These are phyloP conservation scores for Xylariaceae sp. DNA, from an alignment of 2,329 filamentous ascomycete species.

Conservation along the genomic window DNA sequence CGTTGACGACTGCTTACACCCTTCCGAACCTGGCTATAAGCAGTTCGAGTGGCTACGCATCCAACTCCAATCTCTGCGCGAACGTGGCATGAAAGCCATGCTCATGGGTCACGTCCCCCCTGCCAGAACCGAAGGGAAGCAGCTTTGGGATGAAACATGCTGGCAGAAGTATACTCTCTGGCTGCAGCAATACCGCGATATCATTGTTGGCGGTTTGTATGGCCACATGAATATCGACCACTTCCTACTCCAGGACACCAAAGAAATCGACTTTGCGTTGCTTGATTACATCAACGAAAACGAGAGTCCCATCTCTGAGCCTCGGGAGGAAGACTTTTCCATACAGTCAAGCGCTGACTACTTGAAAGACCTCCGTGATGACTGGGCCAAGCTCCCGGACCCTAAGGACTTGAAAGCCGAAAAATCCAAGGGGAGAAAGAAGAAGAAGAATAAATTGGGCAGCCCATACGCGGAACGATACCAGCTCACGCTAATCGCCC, in stretches of 20 bases:
- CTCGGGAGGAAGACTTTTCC: constrained; percentile 52
- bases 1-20: constrained; percentile 81
- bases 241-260: constrained; percentile 85
- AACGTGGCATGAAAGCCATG: constrained; percentile 88
- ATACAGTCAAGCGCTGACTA: constrained; percentile 72
- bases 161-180: constrained; percentile 97
- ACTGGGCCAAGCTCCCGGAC: constrained; percentile 73
- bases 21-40: constrained; percentile 82
- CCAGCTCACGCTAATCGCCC: constrained; percentile 72
- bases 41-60: constrained; percentile 95
- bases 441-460: constrained; percentile 64
- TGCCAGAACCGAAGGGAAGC: constrained; percentile 78
- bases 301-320: constrained; percentile 29
- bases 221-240: constrained; percentile 99
- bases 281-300: constrained; percentile 30
- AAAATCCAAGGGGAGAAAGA: constrained; percentile 42
- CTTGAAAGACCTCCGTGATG: constrained; percentile 68
- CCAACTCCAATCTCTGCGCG: constrained; percentile 78
- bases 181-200: constrained; percentile 85
- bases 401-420: constrained; percentile 31
- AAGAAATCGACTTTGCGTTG: constrained; percentile 63
- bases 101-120: constrained; percentile 92
- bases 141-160: constrained; percentile 91
- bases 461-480: constrained; percentile 83
- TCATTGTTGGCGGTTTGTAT: constrained; percentile 74